These are phyloP conservation scores for Globisporangium abappressorium DNA, from an alignment of 352 stramenopile genomes.

Conservation along the genomic window DNA sequence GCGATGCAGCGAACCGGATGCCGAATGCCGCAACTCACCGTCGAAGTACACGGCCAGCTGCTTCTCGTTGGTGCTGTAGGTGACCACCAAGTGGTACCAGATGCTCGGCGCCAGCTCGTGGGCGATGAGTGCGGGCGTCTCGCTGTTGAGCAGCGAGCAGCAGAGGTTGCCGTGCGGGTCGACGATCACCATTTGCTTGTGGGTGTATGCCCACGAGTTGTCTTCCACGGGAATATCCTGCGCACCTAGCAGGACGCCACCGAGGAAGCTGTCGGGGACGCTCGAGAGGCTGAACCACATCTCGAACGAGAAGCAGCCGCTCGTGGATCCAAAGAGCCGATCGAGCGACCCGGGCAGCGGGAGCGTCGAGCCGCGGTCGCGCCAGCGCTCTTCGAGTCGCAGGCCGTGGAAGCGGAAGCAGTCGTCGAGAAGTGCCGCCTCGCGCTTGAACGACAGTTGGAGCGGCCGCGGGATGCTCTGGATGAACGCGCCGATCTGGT, in stretches of 20 bases:
- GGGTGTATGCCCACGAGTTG: conserved; percentile 47
- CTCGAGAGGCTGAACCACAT: conserved; percentile 70
- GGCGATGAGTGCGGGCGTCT: conserved; percentile 45
- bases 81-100: conserved; percentile 71
- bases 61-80: conserved; percentile 28
- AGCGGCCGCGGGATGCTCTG: conserved; percentile 53
- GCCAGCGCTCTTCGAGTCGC: conserved; percentile 46
- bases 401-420: conserved; percentile 61
- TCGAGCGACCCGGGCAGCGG: conserved; percentile 43
- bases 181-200: conserved; percentile 61
- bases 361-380: conserved; percentile 49
- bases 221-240: conserved; percentile 48
- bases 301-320: conserved; percentile 49
- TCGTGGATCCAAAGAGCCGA: conserved; percentile 27
- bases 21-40: conserved; percentile 45
- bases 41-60: conserved; percentile 52
- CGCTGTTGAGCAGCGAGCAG: conserved; percentile 49
- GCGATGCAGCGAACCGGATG: conserved; percentile 34
- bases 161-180: conserved; percentile 60
- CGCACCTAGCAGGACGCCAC: conserved; percentile 57
- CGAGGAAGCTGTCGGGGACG: conserved; percentile 45
- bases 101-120: conserved; percentile 45
- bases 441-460: conserved; percentile 54
- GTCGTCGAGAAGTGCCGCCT: conserved; percentile 45
- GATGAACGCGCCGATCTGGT: conserved; percentile 60